Evolutionary conservation across 2,329 filamentous ascomycete genomes (phyloP), one percentile per base, ranked within the genome.

Genomic region (Colletotrichum simmondsii): DNA sequence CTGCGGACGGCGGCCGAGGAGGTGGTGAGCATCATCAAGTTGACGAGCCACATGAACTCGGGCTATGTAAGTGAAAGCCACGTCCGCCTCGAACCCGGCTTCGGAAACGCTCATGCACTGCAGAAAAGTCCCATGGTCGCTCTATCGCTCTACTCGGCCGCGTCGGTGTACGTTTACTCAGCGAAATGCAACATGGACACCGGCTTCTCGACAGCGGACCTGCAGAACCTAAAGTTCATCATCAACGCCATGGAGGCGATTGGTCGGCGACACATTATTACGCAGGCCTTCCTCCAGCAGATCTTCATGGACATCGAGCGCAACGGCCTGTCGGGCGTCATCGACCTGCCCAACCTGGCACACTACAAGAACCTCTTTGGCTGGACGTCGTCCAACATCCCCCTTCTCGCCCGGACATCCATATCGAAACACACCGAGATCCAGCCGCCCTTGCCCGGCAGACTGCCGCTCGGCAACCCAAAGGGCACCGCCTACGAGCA

Each of bases 141-240:
- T 0, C 92, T 98, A 76, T 95, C 94, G 66, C 85, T 98, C 22
- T 98, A 97, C 78, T 93, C 95, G 49, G 93, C 95, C 19, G 92
- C 92, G 4, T 92, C 95, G 0, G 95, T 97, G 0, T 97, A 95
- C 75, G 89, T 97, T 1, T 92, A 97, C 76, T 91, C 94, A 75
- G 88, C 94, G 35, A 94, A 93, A 77, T 91, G 91, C 24, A 85
- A 90, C 59, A 90, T 91, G 1, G 85, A 89, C 11, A 89, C 92
- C 75, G 87, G 84, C 76, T 89, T 88, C 76, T 90, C 87, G 77
- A 85, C 85, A 22, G 77, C 79, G 5, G 79, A 85, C 56, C 76
- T 80, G 10, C 81, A 83, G 10, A 88, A 88, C 61, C 86, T 98
- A 6, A 92, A 96, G 77, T 95, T 96, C 76, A 85, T 98, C 52